A percentile compares a stretch with the other conserved stretches of the same genome.
Conservation (phyloP, 2,329 filamentous ascomycete genomes). For the Stemphylium lycopersici region DNA sequence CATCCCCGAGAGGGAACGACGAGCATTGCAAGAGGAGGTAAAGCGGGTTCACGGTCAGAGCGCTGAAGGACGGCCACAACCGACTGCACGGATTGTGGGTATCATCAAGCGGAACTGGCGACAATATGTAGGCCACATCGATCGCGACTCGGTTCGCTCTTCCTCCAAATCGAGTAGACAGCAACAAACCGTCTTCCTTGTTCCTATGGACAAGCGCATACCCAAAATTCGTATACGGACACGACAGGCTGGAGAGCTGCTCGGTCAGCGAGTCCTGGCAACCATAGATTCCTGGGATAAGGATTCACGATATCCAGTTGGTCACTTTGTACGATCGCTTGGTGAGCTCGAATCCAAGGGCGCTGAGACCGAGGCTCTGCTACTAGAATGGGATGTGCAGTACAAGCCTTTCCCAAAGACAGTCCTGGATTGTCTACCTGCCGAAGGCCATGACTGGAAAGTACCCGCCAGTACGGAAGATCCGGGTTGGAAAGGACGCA, state of each 20-base stretch:
- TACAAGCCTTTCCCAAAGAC: conserved; percentile 97
- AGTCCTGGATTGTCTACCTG: conserved; percentile 89
- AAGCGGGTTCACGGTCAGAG: conserved; percentile 80
- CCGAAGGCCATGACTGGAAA: conserved; percentile 91
- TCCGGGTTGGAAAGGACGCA: conserved; percentile 83
- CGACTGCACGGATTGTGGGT: conserved; percentile 90
- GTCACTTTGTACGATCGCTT: conserved; percentile 90
- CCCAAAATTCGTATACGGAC: conserved; percentile 95
- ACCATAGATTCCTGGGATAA: conserved; percentile 96
- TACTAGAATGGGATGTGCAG: conserved; percentile 96
- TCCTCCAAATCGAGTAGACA: conserved; percentile 77
- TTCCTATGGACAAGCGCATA: conserved; percentile 97
- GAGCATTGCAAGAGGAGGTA: conserved; percentile 88
- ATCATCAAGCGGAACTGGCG: conserved; percentile 96
- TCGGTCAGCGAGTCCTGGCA: conserved; percentile 90
- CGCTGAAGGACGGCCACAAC: conserved; percentile 79
- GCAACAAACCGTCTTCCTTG: conserved; percentile 90
- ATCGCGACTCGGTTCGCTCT: conserved; percentile 80
- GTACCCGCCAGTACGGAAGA: conserved; percentile 82
- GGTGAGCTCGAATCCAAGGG: conserved; percentile 95
- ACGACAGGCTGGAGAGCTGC: conserved; percentile 82
- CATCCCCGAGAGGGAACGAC: conserved; percentile 87
- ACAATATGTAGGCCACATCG: conserved; percentile 95
- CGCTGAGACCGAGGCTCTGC: conserved; percentile 93
- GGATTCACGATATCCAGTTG: conserved; percentile 88